Base-by-base conservation (phyloP, 2,329 filamentous ascomycete genomes). In the Mycosphaerella arachidis region DNA sequence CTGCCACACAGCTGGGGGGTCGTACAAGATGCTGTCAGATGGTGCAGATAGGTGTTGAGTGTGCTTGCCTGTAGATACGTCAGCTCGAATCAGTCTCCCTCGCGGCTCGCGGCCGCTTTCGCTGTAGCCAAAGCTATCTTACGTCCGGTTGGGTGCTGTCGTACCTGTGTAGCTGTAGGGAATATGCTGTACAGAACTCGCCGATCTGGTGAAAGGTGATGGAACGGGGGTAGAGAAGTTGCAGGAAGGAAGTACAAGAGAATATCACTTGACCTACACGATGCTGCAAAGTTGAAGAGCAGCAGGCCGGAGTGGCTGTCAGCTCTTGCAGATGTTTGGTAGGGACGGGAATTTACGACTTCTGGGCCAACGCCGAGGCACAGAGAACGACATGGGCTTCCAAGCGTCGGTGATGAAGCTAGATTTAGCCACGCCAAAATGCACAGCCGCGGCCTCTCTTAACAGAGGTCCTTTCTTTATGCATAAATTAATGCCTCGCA, bases 191-290 rank as follows among this genome's bases (percentile, higher is more conserved):
- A 35, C 31, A 35, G 31, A 24, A 24, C 24, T 24, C 13, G 46
- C 12, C 4, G 16, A 5, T 16, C 13, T 29, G 27, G 35, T 1
- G 50, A 16, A 24, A 24, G 50, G 16, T 12, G 9, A 13, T 16
- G 40, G 30, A 20, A 24, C 10, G 16, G 30, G 30, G n/a, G n/a
- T n/a, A 54, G 2, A 29, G 37, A 55, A 8, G 55, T 7, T 40
- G 52, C 24, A 24, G 24, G 30, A 37, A 48, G 48, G n/a, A 31
- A 20, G 33, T 30, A 51, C 13, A 43, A 46, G 48, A 55, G 43
- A 43, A 40, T 27, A 55, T 51, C 57, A 59, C 45, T 59, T 50
- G 51, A 55, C 51, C 53, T 50, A 24, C 3, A 24, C 24, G 27
- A 58, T 58, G 16, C 51, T 12, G 35, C 16, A 3, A 13, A 37